A percentile compares a stretch with the other conserved stretches of the same genome.
These are phyloP conservation scores for Aspergillus asperescens DNA, from an alignment of 495 filamentous ascomycete species.

Conservation along the genomic window DNA sequence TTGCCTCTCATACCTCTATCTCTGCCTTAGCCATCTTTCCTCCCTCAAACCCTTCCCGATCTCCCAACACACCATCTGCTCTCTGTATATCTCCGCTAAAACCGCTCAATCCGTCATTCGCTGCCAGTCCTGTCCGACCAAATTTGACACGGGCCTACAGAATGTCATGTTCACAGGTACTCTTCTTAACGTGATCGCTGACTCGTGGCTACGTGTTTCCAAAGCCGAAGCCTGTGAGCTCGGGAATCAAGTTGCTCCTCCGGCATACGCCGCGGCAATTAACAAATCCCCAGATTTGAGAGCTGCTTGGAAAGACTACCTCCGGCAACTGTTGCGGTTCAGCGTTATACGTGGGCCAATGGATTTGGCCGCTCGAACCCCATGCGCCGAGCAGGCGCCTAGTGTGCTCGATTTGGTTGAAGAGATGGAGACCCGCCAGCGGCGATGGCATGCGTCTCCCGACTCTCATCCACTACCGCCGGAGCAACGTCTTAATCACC, in stretches of 20 bases:
- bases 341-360: slow-evolving; percentile 33
- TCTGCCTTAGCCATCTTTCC: slow-evolving; percentile 42
- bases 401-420: slow-evolving; percentile 34
- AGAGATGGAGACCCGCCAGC: slow-evolving; percentile 41
- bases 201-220: slow-evolving; percentile 47
- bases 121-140: slow-evolving; percentile 52
- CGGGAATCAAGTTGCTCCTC: slow-evolving; percentile 32
- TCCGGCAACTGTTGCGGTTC: slow-evolving; percentile 35
- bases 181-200: slow-evolving; percentile 56
- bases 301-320: slow-evolving; percentile 36
- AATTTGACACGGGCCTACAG: slow-evolving; percentile 46
- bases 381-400: slow-evolving; percentile 23
- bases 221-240: slow-evolving; percentile 33
- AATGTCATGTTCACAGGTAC: slow-evolving; percentile 64
- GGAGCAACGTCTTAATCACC: slow-evolving; percentile 4
- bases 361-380: slow-evolving; percentile 17
- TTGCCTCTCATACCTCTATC: slow-evolving; percentile 43
- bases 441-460: slow-evolving; percentile 39
- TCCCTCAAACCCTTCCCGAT: slow-evolving; percentile 40
- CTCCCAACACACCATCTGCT: slow-evolving; percentile 45
- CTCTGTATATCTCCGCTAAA: slow-evolving; percentile 52
- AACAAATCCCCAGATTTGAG: slow-evolving; percentile 24
- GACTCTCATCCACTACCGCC: slow-evolving; percentile 20
- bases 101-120: slow-evolving; percentile 54
- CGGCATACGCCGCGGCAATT: slow-evolving; percentile 27